These are phyloP conservation scores for Thraustochytrium striatum DNA, from an alignment of 352 stramenopile genomes.

Conservation along the genomic window DNA sequence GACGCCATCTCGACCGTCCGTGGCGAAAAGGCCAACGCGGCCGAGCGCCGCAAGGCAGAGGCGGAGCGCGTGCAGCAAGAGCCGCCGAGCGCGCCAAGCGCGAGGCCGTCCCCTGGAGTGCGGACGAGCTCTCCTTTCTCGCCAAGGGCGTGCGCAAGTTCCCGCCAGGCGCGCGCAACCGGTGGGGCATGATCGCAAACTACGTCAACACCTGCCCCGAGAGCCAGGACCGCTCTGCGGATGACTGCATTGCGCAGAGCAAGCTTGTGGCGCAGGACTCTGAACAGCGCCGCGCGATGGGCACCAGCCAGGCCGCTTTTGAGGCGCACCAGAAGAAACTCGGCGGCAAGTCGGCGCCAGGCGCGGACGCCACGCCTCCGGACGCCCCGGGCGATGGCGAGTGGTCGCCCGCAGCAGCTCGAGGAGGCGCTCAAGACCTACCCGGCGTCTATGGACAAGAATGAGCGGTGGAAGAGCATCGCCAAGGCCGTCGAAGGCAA, in stretches of 20 bases:
- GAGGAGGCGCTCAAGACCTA: conserved; percentile 67
- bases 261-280: not conserved
- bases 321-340: conserved; percentile 7
- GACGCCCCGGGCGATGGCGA: not conserved
- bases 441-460: conserved; percentile 79
- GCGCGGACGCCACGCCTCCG: not conserved
- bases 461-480: conserved; percentile 81
- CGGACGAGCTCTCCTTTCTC: conserved; percentile 69
- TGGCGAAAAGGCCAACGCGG: conserved; percentile 31
- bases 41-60: not conserved
- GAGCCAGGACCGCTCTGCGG: not conserved
- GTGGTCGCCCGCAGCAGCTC: conserved; percentile 51
- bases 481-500: conserved; percentile 70
- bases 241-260: conserved; percentile 33
- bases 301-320: conserved; percentile 25
- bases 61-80: conserved; percentile 46
- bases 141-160: conserved; percentile 77
- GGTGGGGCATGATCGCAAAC: conserved; percentile 72
- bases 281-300: not conserved
- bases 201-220: conserved; percentile 63
- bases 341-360: not conserved
- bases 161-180: conserved; percentile 66
- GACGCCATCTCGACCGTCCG: not conserved
- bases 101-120: conserved; percentile 61
- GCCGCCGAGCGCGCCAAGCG: conserved; percentile 39